Evolutionary conservation across 805 yeast species (phyloP).

Genomic region (Starmerella khaoyaiensis): DNA sequence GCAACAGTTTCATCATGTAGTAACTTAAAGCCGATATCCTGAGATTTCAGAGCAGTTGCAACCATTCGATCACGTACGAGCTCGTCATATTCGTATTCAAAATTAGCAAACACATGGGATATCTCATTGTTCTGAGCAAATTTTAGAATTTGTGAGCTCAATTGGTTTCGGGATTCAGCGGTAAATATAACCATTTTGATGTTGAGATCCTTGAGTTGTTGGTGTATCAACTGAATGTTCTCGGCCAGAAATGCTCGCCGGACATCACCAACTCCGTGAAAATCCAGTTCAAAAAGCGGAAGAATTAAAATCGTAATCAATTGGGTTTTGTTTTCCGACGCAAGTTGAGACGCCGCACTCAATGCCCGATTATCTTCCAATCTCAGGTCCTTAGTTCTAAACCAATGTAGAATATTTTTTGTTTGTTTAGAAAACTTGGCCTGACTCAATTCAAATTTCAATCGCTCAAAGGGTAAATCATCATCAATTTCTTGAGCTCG

Average conservation of each 20-base stretch:
- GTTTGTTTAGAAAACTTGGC: slow-evolving; percentile 9
- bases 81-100: slow-evolving; percentile 37
- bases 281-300: slow-evolving; percentile 32
- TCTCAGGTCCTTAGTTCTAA: slow-evolving; percentile 35
- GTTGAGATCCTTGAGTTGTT: slow-evolving; percentile 26
- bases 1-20: slow-evolving; percentile 34
- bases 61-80: slow-evolving; percentile 26
- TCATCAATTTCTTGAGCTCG: slow-evolving; percentile 18
- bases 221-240: slow-evolving; percentile 27
- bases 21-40: slow-evolving; percentile 24
- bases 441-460: slow-evolving; percentile 2
- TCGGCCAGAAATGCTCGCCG: slow-evolving; percentile 32
- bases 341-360: slow-evolving; percentile 28
- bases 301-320: slow-evolving; percentile 34
- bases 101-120: slow-evolving; percentile 29
- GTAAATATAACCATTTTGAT: slow-evolving; percentile 27
- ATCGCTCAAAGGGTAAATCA: slow-evolving; percentile 12
- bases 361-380: slow-evolving; percentile 35
- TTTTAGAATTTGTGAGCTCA: slow-evolving; percentile 5
- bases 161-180: slow-evolving; percentile 6
- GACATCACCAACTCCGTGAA: slow-evolving; percentile 35
- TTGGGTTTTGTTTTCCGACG: slow-evolving; percentile 24
- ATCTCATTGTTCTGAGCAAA: slow-evolving; percentile 25
- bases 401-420: slow-evolving; percentile 31
- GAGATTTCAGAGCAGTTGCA: slow-evolving; percentile 14